These are phyloP conservation scores for Saccharum hybrid DNA, from an alignment of 202 grass and related monocot species.

Conservation along the genomic window DNA sequence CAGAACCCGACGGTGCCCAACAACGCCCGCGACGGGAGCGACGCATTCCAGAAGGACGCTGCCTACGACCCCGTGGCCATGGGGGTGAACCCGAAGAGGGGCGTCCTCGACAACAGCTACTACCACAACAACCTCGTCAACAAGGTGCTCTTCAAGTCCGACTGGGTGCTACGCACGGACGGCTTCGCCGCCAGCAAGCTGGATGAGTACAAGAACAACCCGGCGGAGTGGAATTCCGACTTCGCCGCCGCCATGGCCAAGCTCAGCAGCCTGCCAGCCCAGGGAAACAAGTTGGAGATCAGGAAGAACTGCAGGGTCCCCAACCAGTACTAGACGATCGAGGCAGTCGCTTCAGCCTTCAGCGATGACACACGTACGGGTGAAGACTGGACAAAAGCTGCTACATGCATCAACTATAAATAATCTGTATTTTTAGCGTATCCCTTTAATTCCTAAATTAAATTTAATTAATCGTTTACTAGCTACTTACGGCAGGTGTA, in stretches of 20 bases:
- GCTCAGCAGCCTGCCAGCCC: constrained; percentile 47
- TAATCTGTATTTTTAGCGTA: no score
- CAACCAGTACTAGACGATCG: constrained; percentile 23
- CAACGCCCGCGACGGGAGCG: constrained; percentile 1
- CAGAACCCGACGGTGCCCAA: constrained; percentile 12
- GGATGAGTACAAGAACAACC: constrained; percentile 22
- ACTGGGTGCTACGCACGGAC: constrained; percentile 48
- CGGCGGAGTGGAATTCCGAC: constrained; percentile 25
- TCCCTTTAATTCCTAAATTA: no score
- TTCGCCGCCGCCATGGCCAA: constrained; percentile 59
- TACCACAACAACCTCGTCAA: constrained; percentile 37
- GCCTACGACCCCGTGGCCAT: not conserved
- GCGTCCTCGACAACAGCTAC: constrained; percentile 51
- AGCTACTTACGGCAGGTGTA: no score
- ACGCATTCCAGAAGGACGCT: constrained; percentile 21
- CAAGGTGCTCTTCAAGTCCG: constrained; percentile 42
- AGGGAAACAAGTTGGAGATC: constrained; percentile 39
- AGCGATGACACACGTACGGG: no score
- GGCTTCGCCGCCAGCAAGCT: constrained; percentile 23
- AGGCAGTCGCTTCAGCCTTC: no score
- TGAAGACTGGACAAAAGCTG: no score
- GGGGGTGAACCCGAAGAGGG: not conserved
- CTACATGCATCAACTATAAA: no score
- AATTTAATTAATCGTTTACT: no score
- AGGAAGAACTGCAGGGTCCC: constrained; percentile 52